These are phyloP conservation scores for Xerocomellus amylosporus DNA, from an alignment of 768 basidiomycete species.

Conservation along the genomic window DNA sequence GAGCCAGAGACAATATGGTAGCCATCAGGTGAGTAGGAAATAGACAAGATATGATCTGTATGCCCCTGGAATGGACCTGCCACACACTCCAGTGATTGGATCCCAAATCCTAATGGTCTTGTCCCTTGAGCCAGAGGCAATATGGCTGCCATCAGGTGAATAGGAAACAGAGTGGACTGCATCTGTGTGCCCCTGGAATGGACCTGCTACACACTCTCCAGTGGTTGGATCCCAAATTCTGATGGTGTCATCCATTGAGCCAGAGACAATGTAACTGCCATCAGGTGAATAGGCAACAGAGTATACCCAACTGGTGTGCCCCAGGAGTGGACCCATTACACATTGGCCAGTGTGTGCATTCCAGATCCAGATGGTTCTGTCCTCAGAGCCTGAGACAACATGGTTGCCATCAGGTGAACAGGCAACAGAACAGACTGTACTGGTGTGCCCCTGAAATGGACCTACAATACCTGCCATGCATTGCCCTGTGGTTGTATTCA, in stretches of 20 bases:
- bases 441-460: conserved; percentile 4
- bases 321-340: neutral
- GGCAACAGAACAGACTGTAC: neutral
- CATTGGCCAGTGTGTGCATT: conserved; percentile 11
- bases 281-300: conserved; percentile 28
- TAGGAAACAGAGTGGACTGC: conserved; percentile 18
- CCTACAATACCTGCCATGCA: neutral
- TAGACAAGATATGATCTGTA: conserved; percentile 4
- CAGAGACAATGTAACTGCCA: conserved; percentile 23
- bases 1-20: conserved; percentile 16
- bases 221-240: conserved; percentile 22
- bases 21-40: conserved; percentile 23
- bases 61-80: conserved; percentile 23
- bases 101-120: conserved; percentile 25
- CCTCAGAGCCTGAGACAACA: conserved; percentile 7
- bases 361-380: conserved; percentile 9
- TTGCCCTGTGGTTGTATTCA: conserved; percentile 8
- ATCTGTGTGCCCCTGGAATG: conserved; percentile 18
- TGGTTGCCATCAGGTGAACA: conserved; percentile 18
- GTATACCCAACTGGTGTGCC: conserved; percentile 6
- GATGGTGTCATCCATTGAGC: conserved; percentile 20
- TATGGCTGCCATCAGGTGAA: conserved; percentile 20
- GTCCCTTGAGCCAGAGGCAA: conserved; percentile 29
- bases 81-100: conserved; percentile 14
- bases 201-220: conserved; percentile 15